Base-by-base conservation (phyloP, 2,329 filamentous ascomycete genomes). In the Dendrostoma leiphaemia region DNA sequence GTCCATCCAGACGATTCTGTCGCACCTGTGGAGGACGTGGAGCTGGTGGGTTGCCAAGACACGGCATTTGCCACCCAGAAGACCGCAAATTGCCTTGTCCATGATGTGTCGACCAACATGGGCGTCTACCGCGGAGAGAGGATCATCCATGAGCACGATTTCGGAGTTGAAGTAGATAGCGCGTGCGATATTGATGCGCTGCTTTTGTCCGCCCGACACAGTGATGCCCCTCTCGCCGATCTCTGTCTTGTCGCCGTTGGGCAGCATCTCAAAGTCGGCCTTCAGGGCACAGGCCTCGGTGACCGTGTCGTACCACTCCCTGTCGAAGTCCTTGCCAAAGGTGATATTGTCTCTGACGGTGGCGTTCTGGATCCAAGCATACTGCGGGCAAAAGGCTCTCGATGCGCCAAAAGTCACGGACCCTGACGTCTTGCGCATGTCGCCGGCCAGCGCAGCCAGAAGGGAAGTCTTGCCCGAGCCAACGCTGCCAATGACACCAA, bases 191-290 rank as follows among this genome's bases (percentile, higher is more conserved):
- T 97, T 97, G 61, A 97, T 77, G 9, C 94, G 85, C 69, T 97
- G 93, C 70, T 97, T 97, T 70, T 97, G 93, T 2, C 93, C 93
- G 54, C 93, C 93, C n/a, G 91, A 97, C 1, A 97, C 89, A 1
- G 91, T 97, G 65, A 97, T 97, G 51, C 94, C 93, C 58, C 91
- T 85, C 70, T 97, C 93, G 21, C 93, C 94, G 65, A 97, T 96
- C 69, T 97, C 93, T 0, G 93, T 97, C 63, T 82, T 72, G 64
- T 97, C 94, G 15, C 91, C 89, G 54, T 89, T 83, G 0, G 93
- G 93, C n/a, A 97, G 78, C 85, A 97, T 96, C 41, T 96, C 90
- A 8, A 97, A 71, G 74, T 97, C 93, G 0, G 89, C 83, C 49
- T 88, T 79, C 9, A 97, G 76, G 1, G 93, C 91, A 69, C 93